Conservation (phyloP, 192 early-diverging fungal species). For the Coemansia sp. region DNA sequence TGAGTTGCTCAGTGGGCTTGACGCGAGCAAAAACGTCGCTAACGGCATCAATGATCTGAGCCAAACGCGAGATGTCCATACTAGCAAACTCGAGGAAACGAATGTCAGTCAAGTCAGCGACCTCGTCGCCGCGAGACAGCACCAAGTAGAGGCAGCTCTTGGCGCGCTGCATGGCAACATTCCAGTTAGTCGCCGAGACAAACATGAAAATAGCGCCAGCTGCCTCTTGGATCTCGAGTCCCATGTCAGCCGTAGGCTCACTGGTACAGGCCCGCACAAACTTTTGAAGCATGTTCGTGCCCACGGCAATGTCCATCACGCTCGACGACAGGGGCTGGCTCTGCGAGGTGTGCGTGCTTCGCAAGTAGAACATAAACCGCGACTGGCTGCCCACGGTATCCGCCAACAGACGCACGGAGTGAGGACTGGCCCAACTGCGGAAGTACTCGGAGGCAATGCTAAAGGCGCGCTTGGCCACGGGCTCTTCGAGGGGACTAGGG, state of each 20-base stretch:
- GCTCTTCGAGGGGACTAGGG: conserved; percentile 52
- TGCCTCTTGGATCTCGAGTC: conserved; percentile 74
- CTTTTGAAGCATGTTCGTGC: conserved; percentile 40
- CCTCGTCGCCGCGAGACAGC: conserved; percentile 68
- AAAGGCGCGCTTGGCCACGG: conserved; percentile 56
- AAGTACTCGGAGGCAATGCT: conserved; percentile 50
- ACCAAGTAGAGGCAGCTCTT: conserved; percentile 68
- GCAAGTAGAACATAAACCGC: conserved; percentile 40
- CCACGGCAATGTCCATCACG: conserved; percentile 40
- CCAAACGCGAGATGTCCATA: conserved; percentile 74
- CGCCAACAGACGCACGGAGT: conserved; percentile 41
- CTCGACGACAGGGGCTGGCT: conserved; percentile 35
- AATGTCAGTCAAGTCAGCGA: conserved; percentile 77
- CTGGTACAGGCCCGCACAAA: conserved; percentile 61
- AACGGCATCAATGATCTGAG: conserved; percentile 62
- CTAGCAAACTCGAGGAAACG: conserved; percentile 85
- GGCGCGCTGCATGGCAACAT: conserved; percentile 72
- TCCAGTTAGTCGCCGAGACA: conserved; percentile 90
- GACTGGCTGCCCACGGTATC: conserved; percentile 53
- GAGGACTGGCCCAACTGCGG: conserved; percentile 47
- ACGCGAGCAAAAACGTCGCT: conserved; percentile 57
- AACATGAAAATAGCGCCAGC: conserved; percentile 85
- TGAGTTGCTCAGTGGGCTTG: conserved; percentile 71
- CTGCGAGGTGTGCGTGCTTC: conserved; percentile 53
- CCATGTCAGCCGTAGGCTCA: conserved; percentile 43